Evolutionary conservation across 495 filamentous ascomycete genomes (phyloP).

Genomic region (Zalerion maritima): DNA sequence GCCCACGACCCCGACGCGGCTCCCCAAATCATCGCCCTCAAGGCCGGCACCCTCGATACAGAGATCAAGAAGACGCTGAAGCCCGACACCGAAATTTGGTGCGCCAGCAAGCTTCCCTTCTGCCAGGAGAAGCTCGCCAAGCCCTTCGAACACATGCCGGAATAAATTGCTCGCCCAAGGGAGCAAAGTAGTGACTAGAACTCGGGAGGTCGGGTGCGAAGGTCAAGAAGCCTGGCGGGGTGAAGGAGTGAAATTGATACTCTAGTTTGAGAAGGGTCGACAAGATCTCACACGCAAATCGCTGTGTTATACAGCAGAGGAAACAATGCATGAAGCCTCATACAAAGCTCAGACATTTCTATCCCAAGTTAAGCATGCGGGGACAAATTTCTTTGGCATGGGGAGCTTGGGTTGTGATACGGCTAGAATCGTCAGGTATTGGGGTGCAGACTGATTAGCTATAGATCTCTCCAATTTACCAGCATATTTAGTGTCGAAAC

Average conservation of each 20-base stretch:
- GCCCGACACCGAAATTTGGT: constrained; percentile 60
- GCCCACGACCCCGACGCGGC: constrained; percentile 55
- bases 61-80: constrained; percentile 54
- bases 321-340: too few relatives aligned
- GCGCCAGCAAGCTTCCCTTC: constrained; percentile 51
- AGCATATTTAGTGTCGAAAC: too few relatives aligned
- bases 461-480: too few relatives aligned
- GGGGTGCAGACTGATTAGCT: too few relatives aligned
- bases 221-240: not conserved
- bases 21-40: constrained; percentile 52
- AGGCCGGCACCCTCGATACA: constrained; percentile 45
- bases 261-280: not conserved
- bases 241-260: constrained; percentile 1
- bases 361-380: too few relatives aligned
- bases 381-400: too few relatives aligned
- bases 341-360: too few relatives aligned
- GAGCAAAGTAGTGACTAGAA: not conserved
- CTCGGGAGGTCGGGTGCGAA: not conserved
- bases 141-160: constrained; percentile 46
- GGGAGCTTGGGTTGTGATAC: too few relatives aligned
- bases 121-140: constrained; percentile 47
- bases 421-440: too few relatives aligned
- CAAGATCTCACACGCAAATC: not conserved
- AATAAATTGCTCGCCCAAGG: constrained; percentile 21
- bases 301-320: too few relatives aligned